Evolutionary conservation across 805 yeast species (phyloP), one percentile per base, ranked within the genome.

Genomic region (Metschnikowia reukaufii): DNA sequence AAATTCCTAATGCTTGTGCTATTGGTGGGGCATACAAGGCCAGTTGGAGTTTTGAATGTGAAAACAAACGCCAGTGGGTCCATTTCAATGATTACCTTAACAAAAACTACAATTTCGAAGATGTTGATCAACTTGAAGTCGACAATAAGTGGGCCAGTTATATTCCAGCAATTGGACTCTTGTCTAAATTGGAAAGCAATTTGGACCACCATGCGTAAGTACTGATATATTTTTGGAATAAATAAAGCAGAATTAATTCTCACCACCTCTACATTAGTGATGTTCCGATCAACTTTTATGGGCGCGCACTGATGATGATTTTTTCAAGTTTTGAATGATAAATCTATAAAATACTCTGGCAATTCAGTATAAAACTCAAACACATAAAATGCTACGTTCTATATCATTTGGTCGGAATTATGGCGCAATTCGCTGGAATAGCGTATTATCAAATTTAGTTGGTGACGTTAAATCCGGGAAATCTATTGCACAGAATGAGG

Each of bases 21-120:
- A 65, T 88, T 30, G 97, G 97, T 20, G 96, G 96, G 4, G 92
- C 95, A 35, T 87, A 77, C 67, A 86, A 87, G 61, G 92, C 96
- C 1, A 71, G 83, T 39, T 89, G 95, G 95, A 78, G 88, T 32
- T 66, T 63, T 47, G 52, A 60, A 44, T 67, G 67, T 47, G 76
- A 70, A 50, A 29, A 46, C 19, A 52, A 58, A 16, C 56, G 56
- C 8, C 47, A 59, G 13, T 75, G 67, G 76, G 67, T 64, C 58
- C 70, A 46, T 71, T 84, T 72, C 61, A 66, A 67, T 74, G 56
- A 68, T 57, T 61, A 67, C 60, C 47, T 76, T 41, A 59, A 58
- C 23, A 50, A 55, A 13, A 58, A 50, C 43, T 59, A 42, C 27
- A 70, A 79, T 41, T 77, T 80, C 75, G 72, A 68, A n/a, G 73